phyloP scores from a whole-genome alignment of 495 filamentous ascomycete species.

The Aspergillus diversus region DNA sequence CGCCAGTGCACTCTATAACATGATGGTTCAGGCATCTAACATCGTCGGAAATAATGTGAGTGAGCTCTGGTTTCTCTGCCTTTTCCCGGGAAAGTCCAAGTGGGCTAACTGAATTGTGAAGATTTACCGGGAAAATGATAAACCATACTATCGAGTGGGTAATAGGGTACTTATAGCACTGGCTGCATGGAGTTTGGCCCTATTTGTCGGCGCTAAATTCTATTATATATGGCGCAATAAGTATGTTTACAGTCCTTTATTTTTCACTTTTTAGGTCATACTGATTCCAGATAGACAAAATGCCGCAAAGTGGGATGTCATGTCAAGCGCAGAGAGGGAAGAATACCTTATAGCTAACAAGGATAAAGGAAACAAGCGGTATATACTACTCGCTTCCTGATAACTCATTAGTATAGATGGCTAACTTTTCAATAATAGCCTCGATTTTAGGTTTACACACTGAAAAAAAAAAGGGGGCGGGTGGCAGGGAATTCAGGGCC shows the following conservation, averaged over 20 bases:
- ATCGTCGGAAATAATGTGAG: constrained; percentile 66
- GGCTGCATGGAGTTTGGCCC: constrained; percentile 52
- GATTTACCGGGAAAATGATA: constrained; percentile 68
- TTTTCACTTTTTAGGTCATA: constrained; percentile 1
- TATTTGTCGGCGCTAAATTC: constrained; percentile 59
- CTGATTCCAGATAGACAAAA: constrained; percentile 33
- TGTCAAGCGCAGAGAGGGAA: constrained; percentile 63
- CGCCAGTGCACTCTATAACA: constrained; percentile 69
- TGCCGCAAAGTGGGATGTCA: constrained; percentile 56
- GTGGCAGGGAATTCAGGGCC: too few relatives aligned
- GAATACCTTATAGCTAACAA: constrained; percentile 67
- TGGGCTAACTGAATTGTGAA: constrained; percentile 22
- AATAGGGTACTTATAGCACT: constrained; percentile 67
- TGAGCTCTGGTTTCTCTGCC: constrained; percentile 4
- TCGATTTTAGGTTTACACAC: constrained; percentile 59
- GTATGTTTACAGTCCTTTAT: constrained; percentile 28
- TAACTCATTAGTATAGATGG: too few relatives aligned
- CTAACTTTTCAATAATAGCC: constrained; percentile 27
- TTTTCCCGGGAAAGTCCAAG: too few relatives aligned
- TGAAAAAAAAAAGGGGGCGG: constrained; percentile 31
- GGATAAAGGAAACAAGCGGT: constrained; percentile 73
- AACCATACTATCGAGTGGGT: constrained; percentile 66
- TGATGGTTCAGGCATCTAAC: constrained; percentile 68
- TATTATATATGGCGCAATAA: constrained; percentile 69
- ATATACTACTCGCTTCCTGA: constrained; percentile 4